These are phyloP conservation scores for Debaryomyces fabryi DNA, from an alignment of 1,139 yeast genomes.

Conservation along the genomic window DNA sequence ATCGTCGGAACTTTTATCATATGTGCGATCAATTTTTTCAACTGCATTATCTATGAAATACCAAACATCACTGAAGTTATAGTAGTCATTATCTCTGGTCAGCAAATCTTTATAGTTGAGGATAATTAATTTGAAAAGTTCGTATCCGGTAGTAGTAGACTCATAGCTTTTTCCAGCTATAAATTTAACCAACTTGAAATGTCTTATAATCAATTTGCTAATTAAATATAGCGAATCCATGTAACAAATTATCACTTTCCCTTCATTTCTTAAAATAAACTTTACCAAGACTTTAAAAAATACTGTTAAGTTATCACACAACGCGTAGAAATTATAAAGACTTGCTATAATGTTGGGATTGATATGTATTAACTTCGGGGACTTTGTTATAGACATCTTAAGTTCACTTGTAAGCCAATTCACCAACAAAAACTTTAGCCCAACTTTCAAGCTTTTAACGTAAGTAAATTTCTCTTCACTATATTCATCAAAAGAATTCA, in stretches of 20 bases:
- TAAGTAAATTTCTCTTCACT: constrained; percentile 18
- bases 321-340: constrained; percentile 36
- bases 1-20: background rate
- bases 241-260: constrained; percentile 44
- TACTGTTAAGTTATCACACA: constrained; percentile 41
- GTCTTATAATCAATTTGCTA: constrained; percentile 35
- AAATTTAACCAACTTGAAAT: constrained; percentile 41
- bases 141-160: constrained; percentile 35
- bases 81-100: constrained; percentile 36
- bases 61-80: constrained; percentile 41
- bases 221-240: constrained; percentile 45
- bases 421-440: constrained; percentile 44
- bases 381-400: constrained; percentile 29
- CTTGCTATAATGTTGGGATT: constrained; percentile 35
- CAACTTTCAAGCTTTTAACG: constrained; percentile 34
- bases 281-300: constrained; percentile 46
- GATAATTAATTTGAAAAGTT: constrained; percentile 38
- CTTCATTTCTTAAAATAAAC: constrained; percentile 42
- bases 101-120: constrained; percentile 39
- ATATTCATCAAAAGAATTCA: constrained; percentile 16
- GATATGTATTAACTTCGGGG: constrained; percentile 43
- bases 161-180: constrained; percentile 32
- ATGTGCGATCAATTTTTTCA: constrained; percentile 21
- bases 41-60: constrained; percentile 35
- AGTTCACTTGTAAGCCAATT: constrained; percentile 49